Evolutionary conservation across 805 yeast genomes (phyloP), one percentile per base, ranked within the genome.

Genomic region (Starmera quercuum): DNA sequence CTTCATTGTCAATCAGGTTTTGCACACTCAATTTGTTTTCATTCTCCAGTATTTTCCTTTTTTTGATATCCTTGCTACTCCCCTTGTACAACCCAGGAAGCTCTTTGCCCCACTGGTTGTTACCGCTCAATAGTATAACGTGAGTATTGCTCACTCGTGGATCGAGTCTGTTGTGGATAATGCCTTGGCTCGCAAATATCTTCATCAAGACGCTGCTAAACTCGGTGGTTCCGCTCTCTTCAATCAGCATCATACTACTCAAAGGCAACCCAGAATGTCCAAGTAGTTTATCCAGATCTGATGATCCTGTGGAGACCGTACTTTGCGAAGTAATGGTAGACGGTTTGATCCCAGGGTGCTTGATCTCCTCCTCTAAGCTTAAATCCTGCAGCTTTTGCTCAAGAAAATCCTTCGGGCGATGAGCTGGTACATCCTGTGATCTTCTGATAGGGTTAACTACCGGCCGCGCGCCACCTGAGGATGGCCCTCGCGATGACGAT

Each of bases 201-300:
- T 87, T 75, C 19, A 78, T 53, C 24, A 90, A 43, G 9, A 84
- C 77, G 6, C 86, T 71, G 6, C 83, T 68, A 51, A 86, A 90
- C 50, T 90, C 97, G 0, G 97, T 90, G 6, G 90, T 79, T 0
- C 95, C 92, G 12, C 74, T 71, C 52, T 90, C 97, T 53, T 85
- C 90, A 5, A 90, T 53, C 11, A 88, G 54, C 25, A 87, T 51
- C 6, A 83, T 68, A 9, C 66, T 58, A 1, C 95, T 95, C 10
- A 84, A 45, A 2, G 97, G 97, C 12, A 88, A 53, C 1, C 98
- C 98, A 36, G 75, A 81, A 55, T 90, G 97, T 1, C 71, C 73
- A 33, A 90, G 52, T 4, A 84, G 57, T 42, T 68, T 73, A 54
- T 90, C 97, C 16, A 90, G 55, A 49, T 85, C 88, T 7, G 66